phyloP scores from a whole-genome alignment of 2,329 filamentous ascomycete species.

The Sphaceloma murrayae region DNA sequence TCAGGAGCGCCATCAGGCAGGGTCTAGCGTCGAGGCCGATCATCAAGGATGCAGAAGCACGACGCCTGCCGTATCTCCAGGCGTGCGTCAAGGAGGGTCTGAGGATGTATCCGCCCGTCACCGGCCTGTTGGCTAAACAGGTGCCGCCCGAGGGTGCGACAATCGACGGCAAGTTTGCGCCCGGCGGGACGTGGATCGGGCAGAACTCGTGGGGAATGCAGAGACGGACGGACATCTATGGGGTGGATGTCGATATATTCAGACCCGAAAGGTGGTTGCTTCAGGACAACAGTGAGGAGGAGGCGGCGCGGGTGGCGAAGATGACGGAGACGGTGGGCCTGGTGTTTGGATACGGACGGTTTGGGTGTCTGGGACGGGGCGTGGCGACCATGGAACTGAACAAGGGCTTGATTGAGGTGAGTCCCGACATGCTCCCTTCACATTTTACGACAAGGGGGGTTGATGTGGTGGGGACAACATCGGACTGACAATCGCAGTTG shows the following conservation, averaged over 20 bases:
- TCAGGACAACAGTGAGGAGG: conserved; percentile 24
- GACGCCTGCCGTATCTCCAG: conserved; percentile 36
- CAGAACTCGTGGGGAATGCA: conserved; percentile 34
- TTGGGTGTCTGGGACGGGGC: conserved; percentile 31
- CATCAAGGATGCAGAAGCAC: conserved; percentile 41
- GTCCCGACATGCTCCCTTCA: background rate
- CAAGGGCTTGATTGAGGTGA: conserved; percentile 32
- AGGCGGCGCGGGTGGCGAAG: conserved; percentile 23
- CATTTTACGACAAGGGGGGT: too few species aligned
- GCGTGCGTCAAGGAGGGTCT: conserved; percentile 41
- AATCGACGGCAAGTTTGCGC: conserved; percentile 31
- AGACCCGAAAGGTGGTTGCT: conserved; percentile 32
- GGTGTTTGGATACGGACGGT: conserved; percentile 31
- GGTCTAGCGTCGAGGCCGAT: conserved; percentile 35
- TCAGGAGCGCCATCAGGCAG: conserved; percentile 32
- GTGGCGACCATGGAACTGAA: conserved; percentile 33
- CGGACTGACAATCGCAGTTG: too few species aligned
- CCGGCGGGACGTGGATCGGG: conserved; percentile 31
- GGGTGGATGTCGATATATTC: conserved; percentile 31
- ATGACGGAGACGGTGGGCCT: conserved; percentile 32
- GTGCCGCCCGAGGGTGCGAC: conserved; percentile 28
- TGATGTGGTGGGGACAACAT: too few species aligned
- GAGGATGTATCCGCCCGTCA: conserved; percentile 37
- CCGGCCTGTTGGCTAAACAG: conserved; percentile 31
- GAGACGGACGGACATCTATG: conserved; percentile 30